Base-by-base conservation (phyloP, 331 rosid genomes). In the Quercus tomentella region DNA sequence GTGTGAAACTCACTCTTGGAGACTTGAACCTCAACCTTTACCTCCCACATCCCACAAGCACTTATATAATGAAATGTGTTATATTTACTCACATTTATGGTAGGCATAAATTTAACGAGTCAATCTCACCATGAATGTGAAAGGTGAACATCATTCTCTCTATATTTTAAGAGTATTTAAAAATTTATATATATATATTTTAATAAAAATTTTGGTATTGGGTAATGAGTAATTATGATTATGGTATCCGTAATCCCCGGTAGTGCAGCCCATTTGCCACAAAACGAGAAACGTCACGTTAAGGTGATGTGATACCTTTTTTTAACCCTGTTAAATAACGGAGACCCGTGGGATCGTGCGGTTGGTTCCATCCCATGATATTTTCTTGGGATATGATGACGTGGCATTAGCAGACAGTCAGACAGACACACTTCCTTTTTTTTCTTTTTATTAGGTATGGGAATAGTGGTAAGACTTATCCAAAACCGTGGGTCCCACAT, bases 401-500 rank as follows among this genome's bases (percentile, higher is more conserved):
- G 90, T 87, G 90, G 88, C 6, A 77, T 75, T 21, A 60, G 75
- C 71, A 25, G 56, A 49, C 17, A 37, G 43, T 6, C 10, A 7
- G 9, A 37, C 45, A 41, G 12, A 41, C 10, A 2, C 45, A 8
- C 11, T 2, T 0, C 3, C 45, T 8, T 41, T 41, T 28, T 28
- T 28, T 28, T 28, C 30, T 28, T 28, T 28, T 74, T 52, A 61
- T 74, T 52, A 61, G 75, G 71, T 56, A 28, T 49, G 45, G 12
- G 45, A 41, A 35, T 35, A 2, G 12, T 41, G 45, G 79, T 71
- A 41, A 80, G 75, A 77, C 89, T 92, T 90, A 92, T 92, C 95
- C 91, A 85, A 21, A 77, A 65, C 63, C 63, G 71, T 74, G 79
- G 88, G 88, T 31, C 88, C 91, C 83, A 71, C 37, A 37, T 62